Evolutionary conservation across 2,329 filamentous ascomycete species (phyloP), one percentile per base, ranked within the genome.

Genomic region (Bisporella sp.): DNA sequence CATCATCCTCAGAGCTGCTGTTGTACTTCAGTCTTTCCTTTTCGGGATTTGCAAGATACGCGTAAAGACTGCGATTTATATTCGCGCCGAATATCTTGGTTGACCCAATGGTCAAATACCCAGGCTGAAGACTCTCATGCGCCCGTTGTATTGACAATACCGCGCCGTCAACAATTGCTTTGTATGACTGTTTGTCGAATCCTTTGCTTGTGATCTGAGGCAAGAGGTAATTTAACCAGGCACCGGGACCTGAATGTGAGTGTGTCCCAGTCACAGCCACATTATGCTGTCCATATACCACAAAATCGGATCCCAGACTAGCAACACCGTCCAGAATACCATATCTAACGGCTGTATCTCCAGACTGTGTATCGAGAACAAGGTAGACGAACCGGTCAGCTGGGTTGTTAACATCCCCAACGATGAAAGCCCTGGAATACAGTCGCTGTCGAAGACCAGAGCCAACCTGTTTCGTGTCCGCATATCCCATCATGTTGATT

Each of bases 181-280:
- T 78, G 63, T 95, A 95, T 61, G 88, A 95, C 67, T 95, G 87
- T 62, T 83, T 82, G 68, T 89, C 79, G 60, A 96, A 96, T 0
- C 92, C 92, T 52, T 86, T 77, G 62, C 84, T 91, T 0, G 92
- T 93, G 57, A 97, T 86, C 64, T 96, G 91, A 6, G 91, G 92
- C 5, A 96, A 75, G 7, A 97, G 77, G 64, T 96, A 97, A 69
- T 97, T 97, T 65, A 95, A 75, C 89, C 90, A 97, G 5, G 87
- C 92, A 2, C 87, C 92, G 0, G 92, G 91, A 0, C 91, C 92
- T 29, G 90, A 85, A 69, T 97, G 92, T 30, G 88, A 93, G 67
- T 97, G 92, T 0, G 92, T 97, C 48, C 91, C 92, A 0, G 89
- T 95, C 28, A 97, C 79, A 33, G 92, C 92, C 35, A 96, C 71